phyloP scores from a whole-genome alignment of 73 alveolate genomes.

The Symbiodinium pilosum region DNA sequence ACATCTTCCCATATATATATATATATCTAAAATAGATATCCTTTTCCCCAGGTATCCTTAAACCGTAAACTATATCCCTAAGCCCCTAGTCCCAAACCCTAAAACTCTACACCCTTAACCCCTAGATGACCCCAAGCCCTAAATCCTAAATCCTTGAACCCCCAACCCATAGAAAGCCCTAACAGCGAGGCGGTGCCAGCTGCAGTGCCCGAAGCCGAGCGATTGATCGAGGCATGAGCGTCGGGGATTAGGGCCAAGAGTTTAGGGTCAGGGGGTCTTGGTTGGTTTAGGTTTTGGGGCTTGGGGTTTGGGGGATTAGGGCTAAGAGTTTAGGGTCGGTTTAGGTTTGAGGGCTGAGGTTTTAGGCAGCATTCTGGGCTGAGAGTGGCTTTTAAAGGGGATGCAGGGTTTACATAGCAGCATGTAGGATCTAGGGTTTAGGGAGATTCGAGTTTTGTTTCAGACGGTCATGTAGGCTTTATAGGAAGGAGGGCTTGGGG shows the following conservation, averaged over 20 bases:
- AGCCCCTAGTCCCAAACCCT: not conserved
- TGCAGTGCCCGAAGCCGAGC: conserved; percentile 76
- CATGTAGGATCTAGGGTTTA: too few species aligned
- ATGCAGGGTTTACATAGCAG: too few species aligned
- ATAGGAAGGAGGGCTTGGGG: too few species aligned
- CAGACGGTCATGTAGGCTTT: too few species aligned
- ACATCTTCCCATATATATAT: too few species aligned
- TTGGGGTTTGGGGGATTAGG: not conserved
- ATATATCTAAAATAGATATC: too few species aligned
- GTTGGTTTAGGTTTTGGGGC: not conserved
- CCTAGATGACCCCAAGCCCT: not conserved
- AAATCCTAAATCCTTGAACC: not conserved
- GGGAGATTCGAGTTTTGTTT: too few species aligned
- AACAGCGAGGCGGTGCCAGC: conserved; percentile 50
- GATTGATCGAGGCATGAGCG: conserved; percentile 7
- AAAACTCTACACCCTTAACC: not conserved
- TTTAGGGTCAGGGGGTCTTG: not conserved
- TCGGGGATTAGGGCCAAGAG: not conserved
- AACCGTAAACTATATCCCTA: not conserved
- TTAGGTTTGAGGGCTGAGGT: too few species aligned
- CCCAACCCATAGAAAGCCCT: not conserved
- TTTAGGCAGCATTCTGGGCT: too few species aligned
- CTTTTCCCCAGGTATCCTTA: not conserved
- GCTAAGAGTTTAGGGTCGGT: not conserved
- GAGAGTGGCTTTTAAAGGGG: too few species aligned